phyloP scores from a whole-genome alignment of 148 eudicot species.

The Vaccinium myrtillus region DNA sequence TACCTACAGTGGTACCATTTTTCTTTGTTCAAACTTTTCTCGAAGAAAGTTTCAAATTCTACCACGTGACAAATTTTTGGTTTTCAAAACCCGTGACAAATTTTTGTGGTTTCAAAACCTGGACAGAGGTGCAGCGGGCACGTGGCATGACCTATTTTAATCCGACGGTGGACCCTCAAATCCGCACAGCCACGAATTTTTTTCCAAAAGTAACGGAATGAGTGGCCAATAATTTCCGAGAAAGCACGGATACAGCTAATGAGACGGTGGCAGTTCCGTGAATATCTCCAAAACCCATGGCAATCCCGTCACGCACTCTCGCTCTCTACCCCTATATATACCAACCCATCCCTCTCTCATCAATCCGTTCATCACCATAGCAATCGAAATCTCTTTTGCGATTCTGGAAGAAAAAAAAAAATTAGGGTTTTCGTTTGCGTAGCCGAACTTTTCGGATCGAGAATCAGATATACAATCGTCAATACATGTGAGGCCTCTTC shows the following conservation, averaged over 20 bases:
- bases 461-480: not conserved
- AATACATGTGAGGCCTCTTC: not conserved
- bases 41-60: too few species aligned
- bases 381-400: not conserved
- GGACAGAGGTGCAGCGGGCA: not conserved
- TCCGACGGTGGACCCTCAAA: not conserved
- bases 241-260: not conserved
- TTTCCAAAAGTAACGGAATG: not conserved
- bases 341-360: not conserved
- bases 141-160: not conserved
- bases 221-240: not conserved
- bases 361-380: not conserved
- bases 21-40: too few species aligned
- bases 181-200: conserved; percentile 2
- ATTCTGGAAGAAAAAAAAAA: not conserved
- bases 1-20: too few species aligned
- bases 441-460: not conserved
- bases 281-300: conserved; percentile 6
- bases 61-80: not conserved
- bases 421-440: not conserved
- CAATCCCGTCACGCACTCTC: not conserved
- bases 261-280: not conserved
- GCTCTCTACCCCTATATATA: not conserved
- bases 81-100: not conserved
- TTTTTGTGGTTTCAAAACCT: not conserved